Base-by-base conservation (phyloP, 345 rosid genomes). In the Zanthoxylum bungeanum region DNA sequence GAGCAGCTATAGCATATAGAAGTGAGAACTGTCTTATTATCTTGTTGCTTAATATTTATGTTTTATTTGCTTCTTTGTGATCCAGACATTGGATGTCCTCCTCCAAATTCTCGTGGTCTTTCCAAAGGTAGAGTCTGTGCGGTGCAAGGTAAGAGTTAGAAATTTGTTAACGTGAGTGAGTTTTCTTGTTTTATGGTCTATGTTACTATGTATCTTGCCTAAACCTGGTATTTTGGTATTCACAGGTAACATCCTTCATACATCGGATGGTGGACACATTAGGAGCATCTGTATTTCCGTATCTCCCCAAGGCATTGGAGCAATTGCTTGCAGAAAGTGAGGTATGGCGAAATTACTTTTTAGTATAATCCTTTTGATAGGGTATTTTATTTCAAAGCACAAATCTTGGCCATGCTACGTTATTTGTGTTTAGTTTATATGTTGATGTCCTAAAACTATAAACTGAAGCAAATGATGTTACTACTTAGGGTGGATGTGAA, bases 251-350 rank as follows among this genome's bases (percentile, higher is more conserved):
- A 50, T 95, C 99, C 57, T 91, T 95, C 83, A 88, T 95, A 47
- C 98, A 95, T 84, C 91, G 99, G 66, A 95, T 95, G 98, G 97
- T 92, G 76, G 98, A 95, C 68, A 91, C 97, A 14, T 83, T 95
- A 39, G 99, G 99, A 64, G 77, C 90, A 68, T 87, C 91, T 5
- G 98, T 95, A 51, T 92, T 95, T 74, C 99, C 99, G 37, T 92
- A 75, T 81, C 99, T 92, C 16, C 99, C 99, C 24, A 92, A 84
- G 85, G 97, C 97, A 76, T 66, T 95, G 79, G 93, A 79, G 76
- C 97, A 92, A 67, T 84, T 95, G 79, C 97, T 90, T 80, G 88
- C 89, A 22, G 97, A 92, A 76, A 88, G 89, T 76, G 97, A 92
- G 99, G 99, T 95, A 89, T 22, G 28, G 28, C 40, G 10, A 70